These are phyloP conservation scores for Fistulina hepatica DNA, from an alignment of 1,284 basidiomycete species.

Conservation along the genomic window DNA sequence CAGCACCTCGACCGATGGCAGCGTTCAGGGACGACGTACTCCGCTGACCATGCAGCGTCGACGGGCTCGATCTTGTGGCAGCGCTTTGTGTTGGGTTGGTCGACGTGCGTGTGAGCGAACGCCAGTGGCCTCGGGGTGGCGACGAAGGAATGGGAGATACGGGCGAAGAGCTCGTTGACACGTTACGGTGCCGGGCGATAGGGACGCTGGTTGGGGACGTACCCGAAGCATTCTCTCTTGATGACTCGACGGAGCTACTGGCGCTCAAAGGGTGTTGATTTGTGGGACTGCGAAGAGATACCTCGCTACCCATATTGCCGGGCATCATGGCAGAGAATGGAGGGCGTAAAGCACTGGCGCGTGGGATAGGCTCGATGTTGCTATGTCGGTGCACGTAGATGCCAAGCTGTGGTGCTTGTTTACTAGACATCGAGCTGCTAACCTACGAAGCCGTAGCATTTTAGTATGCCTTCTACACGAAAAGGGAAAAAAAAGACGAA, in stretches of 20 bases:
- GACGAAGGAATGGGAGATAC: not conserved
- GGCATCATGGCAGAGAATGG: constrained; percentile 17
- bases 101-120: constrained; percentile 1
- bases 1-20: not conserved
- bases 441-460: not conserved
- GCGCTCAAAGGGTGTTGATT: constrained; percentile 9
- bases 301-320: too few species aligned
- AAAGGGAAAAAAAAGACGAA: constrained; percentile 33
- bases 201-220: not conserved
- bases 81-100: constrained; percentile 3
- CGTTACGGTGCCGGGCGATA: not conserved
- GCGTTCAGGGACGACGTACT: too few species aligned
- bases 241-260: not conserved
- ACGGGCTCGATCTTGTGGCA: too few species aligned
- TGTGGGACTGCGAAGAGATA: constrained; percentile 17
- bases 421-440: constrained; percentile 35
- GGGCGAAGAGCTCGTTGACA: not conserved
- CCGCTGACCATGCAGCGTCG: too few species aligned
- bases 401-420: constrained; percentile 64
- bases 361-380: constrained; percentile 55
- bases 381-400: constrained; percentile 87
- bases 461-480: not conserved
- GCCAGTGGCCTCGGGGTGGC: not conserved
- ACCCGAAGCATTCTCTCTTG: too few species aligned
- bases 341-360: constrained; percentile 27